phyloP scores from a whole-genome alignment of 2,329 filamentous ascomycete species.

The Neospermospora avenae region DNA sequence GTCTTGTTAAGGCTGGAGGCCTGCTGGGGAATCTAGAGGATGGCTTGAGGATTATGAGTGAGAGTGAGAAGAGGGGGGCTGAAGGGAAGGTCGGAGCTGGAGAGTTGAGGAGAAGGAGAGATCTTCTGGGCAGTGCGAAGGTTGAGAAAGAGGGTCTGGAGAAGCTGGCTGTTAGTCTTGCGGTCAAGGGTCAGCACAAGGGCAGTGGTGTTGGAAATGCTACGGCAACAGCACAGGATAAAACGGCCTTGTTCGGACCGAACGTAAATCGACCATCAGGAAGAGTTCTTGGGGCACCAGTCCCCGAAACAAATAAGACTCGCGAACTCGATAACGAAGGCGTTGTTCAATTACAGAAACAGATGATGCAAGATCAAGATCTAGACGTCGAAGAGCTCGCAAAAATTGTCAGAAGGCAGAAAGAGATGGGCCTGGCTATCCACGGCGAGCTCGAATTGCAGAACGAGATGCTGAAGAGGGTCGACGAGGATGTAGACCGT shows the following conservation, averaged over 20 bases:
- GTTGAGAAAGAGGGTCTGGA: slow-evolving; percentile 77
- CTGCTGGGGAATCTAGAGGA: slow-evolving; percentile 63
- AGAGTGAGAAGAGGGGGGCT: slow-evolving; percentile 38
- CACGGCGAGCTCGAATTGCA: slow-evolving; percentile 70
- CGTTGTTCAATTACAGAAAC: slow-evolving; percentile 68
- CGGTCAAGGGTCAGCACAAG: slow-evolving; percentile 41
- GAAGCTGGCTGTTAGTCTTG: slow-evolving; percentile 61
- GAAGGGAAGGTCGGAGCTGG: slow-evolving; percentile 59
- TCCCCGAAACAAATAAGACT: slow-evolving; percentile 73
- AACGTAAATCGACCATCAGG: slow-evolving; percentile 44
- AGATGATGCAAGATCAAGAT: slow-evolving; percentile 74
- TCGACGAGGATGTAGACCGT: slow-evolving; percentile 65
- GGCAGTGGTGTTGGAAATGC: slow-evolving; percentile 17
- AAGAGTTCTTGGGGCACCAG: slow-evolving; percentile 68
- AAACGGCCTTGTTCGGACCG: slow-evolving; percentile 47
- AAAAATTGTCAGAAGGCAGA: slow-evolving; percentile 68
- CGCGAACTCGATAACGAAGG: slow-evolving; percentile 74
- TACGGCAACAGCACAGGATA: slow-evolving; percentile 36
- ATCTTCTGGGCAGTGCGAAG: slow-evolving; percentile 65
- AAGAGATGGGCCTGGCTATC: slow-evolving; percentile 74
- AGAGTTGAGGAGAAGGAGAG: slow-evolving; percentile 67
- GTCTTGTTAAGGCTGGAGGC: slow-evolving; percentile 64
- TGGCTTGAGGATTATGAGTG: slow-evolving; percentile 57
- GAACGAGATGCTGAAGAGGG: slow-evolving; percentile 63
- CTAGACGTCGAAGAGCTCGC: slow-evolving; percentile 65